Evolutionary conservation across 2,329 filamentous ascomycete species (phyloP), one percentile per base, ranked within the genome.

Genomic region (Colletotrichum cordylinicola): DNA sequence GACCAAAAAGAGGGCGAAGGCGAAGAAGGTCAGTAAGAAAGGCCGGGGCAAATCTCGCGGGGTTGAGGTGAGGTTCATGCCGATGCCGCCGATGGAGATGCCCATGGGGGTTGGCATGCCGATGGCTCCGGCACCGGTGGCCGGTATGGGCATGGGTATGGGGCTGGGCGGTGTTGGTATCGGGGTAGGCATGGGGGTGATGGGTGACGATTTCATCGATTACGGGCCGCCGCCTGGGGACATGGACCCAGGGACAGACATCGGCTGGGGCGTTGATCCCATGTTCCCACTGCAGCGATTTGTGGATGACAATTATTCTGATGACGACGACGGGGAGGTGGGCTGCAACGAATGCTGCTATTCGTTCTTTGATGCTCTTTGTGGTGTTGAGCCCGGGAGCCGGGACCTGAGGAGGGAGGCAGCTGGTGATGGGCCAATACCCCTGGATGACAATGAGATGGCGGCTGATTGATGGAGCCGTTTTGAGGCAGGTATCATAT

Each of bases 171-270:
- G n/a, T 2, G 12, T 73, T 5, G 69, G 31, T 4, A 35, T 37
- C 9, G 70, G 64, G 13, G 31, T 37, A 2, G 70, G 64, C 13
- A 43, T 43, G 27, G 60, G 29, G 8, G 35, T 66, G 58, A 60
- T 68, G 10, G 72, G 33, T 10, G 61, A 70, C 60, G 77, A 55
- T 29, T 72, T 79, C 69, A 43, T 79, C 64, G 48, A 74, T 52
- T 65, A 73, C 31, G 66, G 74, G 35, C 75, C 64, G 15, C 62
- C 74, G 29, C 75, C 48, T 67, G 71, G 15, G 3, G 72, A 60
- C 35, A 60, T 69, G 52, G 60, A 67, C 48, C 70, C 71, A 29
- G 73, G 64, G 16, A 71, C 58, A 24, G 74, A 60, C 5, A 35
- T 48, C 70, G 73, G 21, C 6, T 76, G 74, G 65, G 71, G 60